Conservation (phyloP, 2,329 filamentous ascomycete species). For the Saccharata proteae region DNA sequence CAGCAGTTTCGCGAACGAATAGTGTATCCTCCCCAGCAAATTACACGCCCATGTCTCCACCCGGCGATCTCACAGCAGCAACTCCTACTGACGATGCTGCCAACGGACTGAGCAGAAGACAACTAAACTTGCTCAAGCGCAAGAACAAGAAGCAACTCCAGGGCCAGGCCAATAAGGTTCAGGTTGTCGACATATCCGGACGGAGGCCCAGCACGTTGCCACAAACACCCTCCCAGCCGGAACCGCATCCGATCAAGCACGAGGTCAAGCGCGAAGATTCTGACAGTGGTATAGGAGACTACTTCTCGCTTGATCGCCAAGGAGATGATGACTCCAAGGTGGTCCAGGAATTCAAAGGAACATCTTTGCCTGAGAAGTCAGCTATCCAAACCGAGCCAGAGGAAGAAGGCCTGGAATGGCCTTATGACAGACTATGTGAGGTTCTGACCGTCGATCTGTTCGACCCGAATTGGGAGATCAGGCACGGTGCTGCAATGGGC, state of each 20-base stretch:
- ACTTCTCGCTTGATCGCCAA: conserved; percentile 76
- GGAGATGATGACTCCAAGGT: conserved; percentile 87
- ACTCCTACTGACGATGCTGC: conserved; percentile 37
- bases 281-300: conserved; percentile 52
- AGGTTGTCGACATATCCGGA: conserved; percentile 74
- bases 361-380: conserved; percentile 68
- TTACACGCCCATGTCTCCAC: conserved; percentile 33
- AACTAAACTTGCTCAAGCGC: conserved; percentile 87
- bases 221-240: conserved; percentile 35
- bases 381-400: conserved; percentile 68
- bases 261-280: conserved; percentile 45
- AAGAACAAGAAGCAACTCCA: conserved; percentile 87
- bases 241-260: conserved; percentile 47
- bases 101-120: conserved; percentile 69
- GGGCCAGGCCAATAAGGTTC: conserved; percentile 77
- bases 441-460: conserved; percentile 91
- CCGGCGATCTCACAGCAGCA: conserved; percentile 29
- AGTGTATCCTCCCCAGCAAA: conserved; percentile 29
- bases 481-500: conserved; percentile 92
- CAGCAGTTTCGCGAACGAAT: conserved; percentile 32
- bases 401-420: conserved; percentile 76
- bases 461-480: conserved; percentile 85
- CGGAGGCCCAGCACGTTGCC: conserved; percentile 52
- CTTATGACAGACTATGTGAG: conserved; percentile 85
- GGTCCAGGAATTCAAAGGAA: conserved; percentile 89